Percentiles rank a stretch among this genome's conserved stretches.
These are phyloP conservation scores for Bruguiera hainesii DNA, from an alignment of 441 rosid species.

Conservation along the genomic window DNA sequence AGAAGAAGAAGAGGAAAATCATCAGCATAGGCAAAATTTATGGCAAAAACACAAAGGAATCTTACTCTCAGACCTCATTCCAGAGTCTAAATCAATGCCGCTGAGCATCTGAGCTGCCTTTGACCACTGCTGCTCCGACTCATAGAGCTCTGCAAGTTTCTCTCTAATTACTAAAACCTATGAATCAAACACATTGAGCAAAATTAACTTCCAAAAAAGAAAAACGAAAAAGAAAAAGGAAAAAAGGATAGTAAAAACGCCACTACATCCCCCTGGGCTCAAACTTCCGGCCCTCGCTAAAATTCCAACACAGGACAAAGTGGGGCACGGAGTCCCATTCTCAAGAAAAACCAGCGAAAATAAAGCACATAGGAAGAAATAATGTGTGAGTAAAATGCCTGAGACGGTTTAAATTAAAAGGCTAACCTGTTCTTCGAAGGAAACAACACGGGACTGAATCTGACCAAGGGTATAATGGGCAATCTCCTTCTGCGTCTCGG, in stretches of 20 bases:
- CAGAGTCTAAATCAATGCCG: conserved; percentile 95
- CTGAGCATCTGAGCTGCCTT: conserved; percentile 99
- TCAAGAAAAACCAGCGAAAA: too few species aligned
- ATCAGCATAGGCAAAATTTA: conserved; percentile 10
- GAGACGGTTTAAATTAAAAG: neutral
- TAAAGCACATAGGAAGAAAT: too few species aligned
- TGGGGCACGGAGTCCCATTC: too few species aligned
- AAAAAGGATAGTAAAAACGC: too few species aligned
- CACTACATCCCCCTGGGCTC: too few species aligned
- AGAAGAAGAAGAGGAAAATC: conserved; percentile 1
- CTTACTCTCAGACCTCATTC: conserved; percentile 74
- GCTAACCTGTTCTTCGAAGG: conserved; percentile 95
- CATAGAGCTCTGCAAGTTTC: conserved; percentile 93
- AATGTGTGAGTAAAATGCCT: too few species aligned
- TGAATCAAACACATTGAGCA: conserved; percentile 11
- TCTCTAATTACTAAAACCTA: conserved; percentile 91
- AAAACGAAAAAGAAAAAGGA: neutral
- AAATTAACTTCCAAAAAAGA: neutral
- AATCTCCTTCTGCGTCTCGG: conserved; percentile 89
- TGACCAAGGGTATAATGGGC: conserved; percentile 79
- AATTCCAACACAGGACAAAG: too few species aligned
- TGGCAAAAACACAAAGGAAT: neutral
- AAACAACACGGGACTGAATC: conserved; percentile 98
- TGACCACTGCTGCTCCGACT: conserved; percentile 94
- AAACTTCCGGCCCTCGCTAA: too few species aligned